Percentiles rank a stretch among this genome's conserved stretches.
Evolutionary conservation across 139 green algal species (phyloP).

Genomic region (Picochlorum sp.): DNA sequence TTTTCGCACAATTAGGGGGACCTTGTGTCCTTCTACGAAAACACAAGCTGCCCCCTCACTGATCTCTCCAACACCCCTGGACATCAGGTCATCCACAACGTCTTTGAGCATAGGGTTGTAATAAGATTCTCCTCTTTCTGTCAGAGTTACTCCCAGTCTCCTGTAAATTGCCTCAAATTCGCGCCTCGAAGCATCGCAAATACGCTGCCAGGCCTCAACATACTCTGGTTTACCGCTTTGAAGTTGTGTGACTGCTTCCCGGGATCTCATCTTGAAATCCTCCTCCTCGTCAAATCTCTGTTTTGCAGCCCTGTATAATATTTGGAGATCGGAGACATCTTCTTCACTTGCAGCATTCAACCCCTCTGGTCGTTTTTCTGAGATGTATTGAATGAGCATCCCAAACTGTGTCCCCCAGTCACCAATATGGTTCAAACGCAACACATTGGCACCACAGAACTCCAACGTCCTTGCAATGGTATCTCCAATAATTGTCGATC

Average conservation of each 20-base stretch:
- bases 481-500: slow-evolving; percentile 95
- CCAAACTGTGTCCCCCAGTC: slow-evolving; percentile 99
- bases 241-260: slow-evolving; percentile 77
- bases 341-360: slow-evolving; percentile 43
- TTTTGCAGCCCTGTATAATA: slow-evolving; percentile 65
- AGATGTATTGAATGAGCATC: slow-evolving; percentile 93
- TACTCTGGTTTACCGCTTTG: slow-evolving; percentile 61
- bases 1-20: slow-evolving; percentile 93
- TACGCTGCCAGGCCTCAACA: slow-evolving; percentile 68
- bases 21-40: slow-evolving; percentile 48
- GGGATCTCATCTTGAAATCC: slow-evolving; percentile 87
- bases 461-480: slow-evolving; percentile 65
- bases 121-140: slow-evolving; percentile 88
- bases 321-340: slow-evolving; percentile 63
- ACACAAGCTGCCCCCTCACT: slow-evolving; percentile 78
- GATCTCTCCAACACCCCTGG: slow-evolving; percentile 51
- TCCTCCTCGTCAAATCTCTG: slow-evolving; percentile 88
- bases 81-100: slow-evolving; percentile 67
- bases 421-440: slow-evolving; percentile 93
- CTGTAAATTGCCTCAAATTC: slow-evolving; percentile 89
- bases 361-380: slow-evolving; percentile 45
- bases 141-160: slow-evolving; percentile 64
- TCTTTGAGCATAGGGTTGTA: slow-evolving; percentile 89
- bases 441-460: slow-evolving; percentile 76
- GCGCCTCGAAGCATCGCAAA: slow-evolving; percentile 77